Evolutionary conservation across 208 protist genomes (phyloP).

Genomic region (Leishmania mexicana): DNA sequence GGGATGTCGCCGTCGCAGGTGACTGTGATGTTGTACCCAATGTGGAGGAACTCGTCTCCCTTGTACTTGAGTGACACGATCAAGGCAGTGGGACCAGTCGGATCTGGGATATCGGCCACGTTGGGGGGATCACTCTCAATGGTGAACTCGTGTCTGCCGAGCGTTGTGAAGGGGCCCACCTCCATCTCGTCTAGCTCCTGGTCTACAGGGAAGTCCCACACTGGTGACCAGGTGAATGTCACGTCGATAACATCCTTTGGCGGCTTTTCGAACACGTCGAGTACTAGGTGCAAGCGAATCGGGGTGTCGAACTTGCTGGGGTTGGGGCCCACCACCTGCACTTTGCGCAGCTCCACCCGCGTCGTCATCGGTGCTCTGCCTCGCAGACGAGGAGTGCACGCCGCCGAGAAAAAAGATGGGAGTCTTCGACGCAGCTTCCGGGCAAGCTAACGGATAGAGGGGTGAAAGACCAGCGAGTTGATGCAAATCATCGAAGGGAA

Average conservation of each 20-base stretch:
- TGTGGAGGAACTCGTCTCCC: slow-evolving; percentile 70
- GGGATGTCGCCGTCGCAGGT: slow-evolving; percentile 70
- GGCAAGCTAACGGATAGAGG: neutral
- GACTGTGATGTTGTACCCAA: slow-evolving; percentile 75
- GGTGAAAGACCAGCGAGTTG: neutral
- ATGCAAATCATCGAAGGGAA: neutral
- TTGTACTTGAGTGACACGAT: slow-evolving; percentile 71
- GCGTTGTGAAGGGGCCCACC: slow-evolving; percentile 63
- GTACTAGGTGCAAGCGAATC: slow-evolving; percentile 50
- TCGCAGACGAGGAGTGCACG: neutral
- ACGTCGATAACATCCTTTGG: slow-evolving; percentile 61
- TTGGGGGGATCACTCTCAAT: slow-evolving; percentile 75
- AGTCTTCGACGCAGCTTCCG: neutral
- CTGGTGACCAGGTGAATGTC: slow-evolving; percentile 76
- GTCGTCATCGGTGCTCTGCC: slow-evolving; percentile 38
- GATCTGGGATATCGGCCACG: slow-evolving; percentile 69
- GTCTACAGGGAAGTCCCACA: slow-evolving; percentile 86
- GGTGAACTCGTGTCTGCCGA: slow-evolving; percentile 71
- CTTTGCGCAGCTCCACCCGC: slow-evolving; percentile 60
- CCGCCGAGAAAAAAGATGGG: neutral
- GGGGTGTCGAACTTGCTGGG: slow-evolving; percentile 54
- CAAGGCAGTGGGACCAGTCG: slow-evolving; percentile 79
- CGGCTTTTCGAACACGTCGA: slow-evolving; percentile 71
- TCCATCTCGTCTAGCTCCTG: slow-evolving; percentile 84
- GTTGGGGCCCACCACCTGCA: slow-evolving; percentile 45